These are phyloP conservation scores for Caryopteris hybrid DNA, from an alignment of 305 asterid genomes.

Conservation along the genomic window DNA sequence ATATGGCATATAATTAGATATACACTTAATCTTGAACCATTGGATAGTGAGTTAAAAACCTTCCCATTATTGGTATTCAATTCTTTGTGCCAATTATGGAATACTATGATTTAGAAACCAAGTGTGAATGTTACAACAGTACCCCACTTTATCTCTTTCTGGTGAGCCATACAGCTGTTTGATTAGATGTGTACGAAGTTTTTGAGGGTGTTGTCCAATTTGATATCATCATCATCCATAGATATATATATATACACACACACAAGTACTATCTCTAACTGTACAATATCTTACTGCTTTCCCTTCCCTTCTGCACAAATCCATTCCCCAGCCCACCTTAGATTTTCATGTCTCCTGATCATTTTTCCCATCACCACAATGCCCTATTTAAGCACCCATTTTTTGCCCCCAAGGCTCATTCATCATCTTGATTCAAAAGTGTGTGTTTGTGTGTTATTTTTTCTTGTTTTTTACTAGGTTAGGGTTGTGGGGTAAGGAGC, in stretches of 20 bases:
- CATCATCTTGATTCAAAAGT: no score
- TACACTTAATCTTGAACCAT: not conserved
- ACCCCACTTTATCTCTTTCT: slow-evolving; percentile 10
- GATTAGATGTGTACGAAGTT: slow-evolving; percentile 39
- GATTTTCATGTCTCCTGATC: slow-evolving; percentile 47
- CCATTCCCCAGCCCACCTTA: slow-evolving; percentile 22
- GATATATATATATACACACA: not conserved
- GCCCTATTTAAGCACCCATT: slow-evolving; percentile 18
- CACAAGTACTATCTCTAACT: not conserved
- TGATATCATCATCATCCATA: not conserved
- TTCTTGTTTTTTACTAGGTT: not conserved
- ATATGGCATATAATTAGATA: no score
- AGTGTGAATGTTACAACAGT: slow-evolving; percentile 10
- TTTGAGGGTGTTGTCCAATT: slow-evolving; percentile 15
- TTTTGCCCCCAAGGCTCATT: not conserved
- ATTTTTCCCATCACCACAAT: not conserved
- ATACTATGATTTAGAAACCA: slow-evolving; percentile 16
- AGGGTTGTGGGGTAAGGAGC: slow-evolving; percentile 50
- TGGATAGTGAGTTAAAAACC: not conserved
- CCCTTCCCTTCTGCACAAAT: slow-evolving; percentile 25
- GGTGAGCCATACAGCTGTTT: slow-evolving; percentile 43
- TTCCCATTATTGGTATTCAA: not conserved
- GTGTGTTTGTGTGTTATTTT: not conserved
- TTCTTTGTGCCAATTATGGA: slow-evolving; percentile 22
- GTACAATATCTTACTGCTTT: slow-evolving; percentile 10